Conservation (phyloP, 352 stramenopile species). For the Saprolegnia diclina region DNA sequence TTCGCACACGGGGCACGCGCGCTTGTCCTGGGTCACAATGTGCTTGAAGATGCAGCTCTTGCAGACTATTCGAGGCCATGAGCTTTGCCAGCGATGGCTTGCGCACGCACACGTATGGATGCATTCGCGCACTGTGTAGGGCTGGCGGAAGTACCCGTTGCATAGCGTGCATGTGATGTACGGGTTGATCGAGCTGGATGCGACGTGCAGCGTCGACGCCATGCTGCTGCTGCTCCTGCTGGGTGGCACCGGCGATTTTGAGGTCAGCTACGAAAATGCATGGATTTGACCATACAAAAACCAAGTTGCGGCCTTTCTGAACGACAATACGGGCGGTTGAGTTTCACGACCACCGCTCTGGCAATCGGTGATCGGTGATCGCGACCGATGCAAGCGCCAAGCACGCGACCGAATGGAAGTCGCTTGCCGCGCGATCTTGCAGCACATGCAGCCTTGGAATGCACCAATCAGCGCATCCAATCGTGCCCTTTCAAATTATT, state of each 20-base stretch:
- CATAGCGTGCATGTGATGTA: slow-evolving; percentile 26
- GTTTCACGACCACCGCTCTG: too few relatives aligned
- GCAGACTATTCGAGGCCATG: slow-evolving; percentile 13
- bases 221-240: background rate
- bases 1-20: slow-evolving; percentile 20
- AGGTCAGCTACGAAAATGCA: background rate
- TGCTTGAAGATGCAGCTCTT: slow-evolving; percentile 28
- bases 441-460: background rate
- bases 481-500: slow-evolving; percentile 1
- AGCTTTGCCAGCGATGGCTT: background rate
- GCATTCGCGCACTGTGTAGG: slow-evolving; percentile 27
- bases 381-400: too few relatives aligned
- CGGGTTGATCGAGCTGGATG: slow-evolving; percentile 4
- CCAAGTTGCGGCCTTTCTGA: too few relatives aligned
- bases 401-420: too few relatives aligned
- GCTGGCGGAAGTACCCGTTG: slow-evolving; percentile 24
- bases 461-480: slow-evolving; percentile 3
- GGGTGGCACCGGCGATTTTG: background rate
- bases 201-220: slow-evolving; percentile 13
- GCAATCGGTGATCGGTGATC: too few relatives aligned
- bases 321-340: too few relatives aligned
- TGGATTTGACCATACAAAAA: background rate
- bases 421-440: too few relatives aligned
- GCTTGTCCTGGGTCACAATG: slow-evolving; percentile 22
- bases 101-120: slow-evolving; percentile 23